phyloP scores from a whole-genome alignment of 345 rosid species.

The Bruguiera parviflora region DNA sequence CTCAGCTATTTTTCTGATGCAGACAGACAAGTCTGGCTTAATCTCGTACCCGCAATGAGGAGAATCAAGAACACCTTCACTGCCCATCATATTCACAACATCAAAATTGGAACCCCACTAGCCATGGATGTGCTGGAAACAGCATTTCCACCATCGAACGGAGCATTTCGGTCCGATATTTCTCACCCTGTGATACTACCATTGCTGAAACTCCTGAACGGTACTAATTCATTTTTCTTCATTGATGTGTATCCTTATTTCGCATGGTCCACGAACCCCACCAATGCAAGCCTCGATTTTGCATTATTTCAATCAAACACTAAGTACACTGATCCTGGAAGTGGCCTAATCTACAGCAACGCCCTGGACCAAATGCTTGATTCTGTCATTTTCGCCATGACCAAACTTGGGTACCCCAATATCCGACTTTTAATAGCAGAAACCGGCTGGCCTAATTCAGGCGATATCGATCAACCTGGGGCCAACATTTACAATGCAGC shows the following conservation, averaged over 20 bases:
- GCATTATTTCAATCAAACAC: slow-evolving; percentile 46
- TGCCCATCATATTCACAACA: slow-evolving; percentile 38
- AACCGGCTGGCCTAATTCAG: slow-evolving; percentile 83
- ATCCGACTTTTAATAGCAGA: slow-evolving; percentile 56
- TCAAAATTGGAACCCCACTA: slow-evolving; percentile 70
- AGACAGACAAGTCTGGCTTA: slow-evolving; percentile 38
- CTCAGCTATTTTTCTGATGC: slow-evolving; percentile 48
- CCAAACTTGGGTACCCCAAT: slow-evolving; percentile 50
- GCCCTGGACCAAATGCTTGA: slow-evolving; percentile 84
- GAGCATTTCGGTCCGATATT: slow-evolving; percentile 51
- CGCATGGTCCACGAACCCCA: slow-evolving; percentile 55
- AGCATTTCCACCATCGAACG: slow-evolving; percentile 68
- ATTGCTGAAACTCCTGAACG: slow-evolving; percentile 57
- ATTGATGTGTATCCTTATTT: slow-evolving; percentile 78
- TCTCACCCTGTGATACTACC: slow-evolving; percentile 46
- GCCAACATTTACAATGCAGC: slow-evolving; percentile 71
- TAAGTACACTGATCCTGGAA: slow-evolving; percentile 52
- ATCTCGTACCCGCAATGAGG: slow-evolving; percentile 68
- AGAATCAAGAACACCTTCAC: slow-evolving; percentile 44
- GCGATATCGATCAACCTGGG: slow-evolving; percentile 65
- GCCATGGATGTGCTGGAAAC: slow-evolving; percentile 62
- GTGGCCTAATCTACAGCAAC: slow-evolving; percentile 52
- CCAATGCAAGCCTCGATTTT: slow-evolving; percentile 34
- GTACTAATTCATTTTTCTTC: slow-evolving; percentile 64
- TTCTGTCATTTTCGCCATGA: slow-evolving; percentile 52